Conservation (phyloP, 1,284 basidiomycete species). For the Cryptococcus amylolentus region DNA sequence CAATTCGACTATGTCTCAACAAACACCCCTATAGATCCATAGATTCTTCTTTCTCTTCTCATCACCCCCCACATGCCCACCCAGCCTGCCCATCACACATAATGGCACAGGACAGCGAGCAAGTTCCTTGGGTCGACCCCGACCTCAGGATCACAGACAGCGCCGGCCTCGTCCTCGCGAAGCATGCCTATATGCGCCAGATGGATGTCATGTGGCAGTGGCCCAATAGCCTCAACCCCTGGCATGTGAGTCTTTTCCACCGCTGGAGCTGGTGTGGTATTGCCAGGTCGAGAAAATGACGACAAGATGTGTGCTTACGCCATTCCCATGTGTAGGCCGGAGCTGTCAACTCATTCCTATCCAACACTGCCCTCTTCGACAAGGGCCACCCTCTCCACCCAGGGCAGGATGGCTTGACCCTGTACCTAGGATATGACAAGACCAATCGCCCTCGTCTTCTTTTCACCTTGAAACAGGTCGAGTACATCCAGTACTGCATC, state of each 20-base stretch:
- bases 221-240: conserved; percentile 18
- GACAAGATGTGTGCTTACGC: background rate
- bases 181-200: conserved; percentile 39
- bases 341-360: conserved; percentile 65
- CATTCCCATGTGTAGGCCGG: conserved; percentile 32
- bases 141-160: background rate
- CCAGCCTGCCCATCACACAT: no score
- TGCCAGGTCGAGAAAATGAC: background rate
- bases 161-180: conserved; percentile 17
- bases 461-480: conserved; percentile 75
- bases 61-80: no score
- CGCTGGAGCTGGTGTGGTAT: background rate
- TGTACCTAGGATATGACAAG: conserved; percentile 64
- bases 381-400: conserved; percentile 67
- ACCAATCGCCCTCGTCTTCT: conserved; percentile 57
- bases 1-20: no score
- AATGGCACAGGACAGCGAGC: no score
- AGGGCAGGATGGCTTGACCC: conserved; percentile 61
- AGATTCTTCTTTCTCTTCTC: no score
- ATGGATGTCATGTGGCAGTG: conserved; percentile 41
- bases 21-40: no score
- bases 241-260: conserved; percentile 27
- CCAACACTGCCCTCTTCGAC: conserved; percentile 62
- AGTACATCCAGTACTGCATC: conserved; percentile 80
- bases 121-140: background rate